Base-by-base conservation (phyloP, 106 monocot species). In the Acorus gramineus region DNA sequence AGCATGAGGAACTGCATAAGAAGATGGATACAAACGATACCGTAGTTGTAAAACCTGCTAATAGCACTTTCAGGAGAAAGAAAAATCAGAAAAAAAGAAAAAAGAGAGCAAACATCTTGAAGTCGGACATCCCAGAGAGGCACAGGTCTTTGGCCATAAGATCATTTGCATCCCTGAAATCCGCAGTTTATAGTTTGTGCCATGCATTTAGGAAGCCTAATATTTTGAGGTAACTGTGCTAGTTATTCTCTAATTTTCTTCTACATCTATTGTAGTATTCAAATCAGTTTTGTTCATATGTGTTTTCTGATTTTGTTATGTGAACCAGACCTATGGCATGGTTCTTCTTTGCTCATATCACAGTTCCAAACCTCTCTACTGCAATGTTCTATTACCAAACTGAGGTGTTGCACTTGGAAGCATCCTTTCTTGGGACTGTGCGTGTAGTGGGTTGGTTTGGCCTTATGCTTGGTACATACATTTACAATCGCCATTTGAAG, bases 351-450 rank as follows among this genome's bases (percentile, higher is more conserved):
- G 78, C 90, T 42, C 75, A 83, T 69, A 66, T 83, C 53, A 56
- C 80, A 65, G 70, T 86, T 64, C 90, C 90, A 76, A 90, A 81
- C 63, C 78, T 90, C 51, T 90, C 90, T 52, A 90, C 86, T 14
- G 69, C 69, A 44, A 86, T 90, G 83, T 90, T 90, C 72, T 90
- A 90, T 69, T 90, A 90, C 68, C 86, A 86, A 77, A 86, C 78
- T 71, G 83, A 86, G 65, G 76, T 76, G 14, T 74, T 90, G 65
- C 72, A 90, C 56, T 57, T 90, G 67, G 90, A 85, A 61, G 71
- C 90, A 62, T 83, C 86, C 46, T 90, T 90, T 65, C 66, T 90
- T 60, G 90, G 90, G 46, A 80, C 77, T 68, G 64, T 78, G 49
- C 90, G 86, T 69, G 90, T 90, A 42, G 57, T 90, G 53, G 90